Base-by-base conservation (phyloP, 2,329 filamentous ascomycete species). In the Neonectria sp. region DNA sequence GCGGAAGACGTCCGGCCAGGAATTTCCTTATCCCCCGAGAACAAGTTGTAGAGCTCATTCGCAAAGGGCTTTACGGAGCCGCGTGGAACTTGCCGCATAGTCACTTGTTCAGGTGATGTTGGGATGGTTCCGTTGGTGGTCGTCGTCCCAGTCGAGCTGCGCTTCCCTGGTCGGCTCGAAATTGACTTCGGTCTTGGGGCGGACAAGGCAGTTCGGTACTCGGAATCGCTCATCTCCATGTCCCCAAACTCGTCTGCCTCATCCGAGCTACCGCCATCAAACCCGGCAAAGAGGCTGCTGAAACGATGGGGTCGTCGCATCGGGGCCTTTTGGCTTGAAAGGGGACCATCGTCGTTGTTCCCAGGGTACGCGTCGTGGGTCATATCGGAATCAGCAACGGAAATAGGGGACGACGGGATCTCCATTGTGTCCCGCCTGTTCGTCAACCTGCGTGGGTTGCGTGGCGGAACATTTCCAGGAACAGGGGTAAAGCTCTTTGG, bases 281-380 rank as follows among this genome's bases (percentile, higher is more conserved):
- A 96, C 0, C 93, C 93, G 35, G 93, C 93, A 79, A 96, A 96
- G n/a, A 97, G 84, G 77, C 93, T 96, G 80, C 93, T 95, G 55
- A 93, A 91, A 62, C 93, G 88, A 76, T 93, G 91, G 1, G 93
- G 92, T 17, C 91, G 88, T 67, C 91, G 88, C 77, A 92, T 85
- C 2, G 90, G 88, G 2, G 86, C 86, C 60, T 86, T 88, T 15
- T 89, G 85, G 62, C 80, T 83, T 1, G 91, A 90, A 46, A 95
- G 82, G 2, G 93, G 92, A 0, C 92, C 92, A 74, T 95, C 91
- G 74, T 96, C 93, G 74, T 95, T 95, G 78, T 94, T 94, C 0
- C 91, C 92, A 2, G 92, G 91, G 77, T 95, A 95, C 2, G 88
- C 86, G 75, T 95, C 91, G 49, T 89, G 85, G 11, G 77, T 65